Conservation (phyloP, 73 alveolate species). For the Stentor coeruleus region DNA sequence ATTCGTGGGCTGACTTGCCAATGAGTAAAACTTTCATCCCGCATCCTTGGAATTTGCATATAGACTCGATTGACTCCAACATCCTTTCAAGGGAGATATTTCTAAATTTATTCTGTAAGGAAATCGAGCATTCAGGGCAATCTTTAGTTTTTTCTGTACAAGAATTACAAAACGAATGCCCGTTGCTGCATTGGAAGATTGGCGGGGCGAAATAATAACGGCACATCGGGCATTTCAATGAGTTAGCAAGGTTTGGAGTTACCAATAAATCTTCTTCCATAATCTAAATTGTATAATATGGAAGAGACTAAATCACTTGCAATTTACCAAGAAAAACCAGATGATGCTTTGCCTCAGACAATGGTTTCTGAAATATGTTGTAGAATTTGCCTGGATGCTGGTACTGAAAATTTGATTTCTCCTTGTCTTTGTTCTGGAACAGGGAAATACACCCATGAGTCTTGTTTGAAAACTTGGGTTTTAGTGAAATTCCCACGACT, state of each 20-base stretch:
- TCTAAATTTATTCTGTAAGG: not conserved
- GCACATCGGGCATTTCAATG: slow-evolving; percentile 3
- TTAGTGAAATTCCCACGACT: slow-evolving; percentile 21
- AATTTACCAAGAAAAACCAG: too few relatives aligned
- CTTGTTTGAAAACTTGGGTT: slow-evolving; percentile 48
- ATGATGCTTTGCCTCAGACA: too few relatives aligned
- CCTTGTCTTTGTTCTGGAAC: slow-evolving; percentile 56
- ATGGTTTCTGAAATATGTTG: too few relatives aligned
- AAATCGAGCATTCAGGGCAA: not conserved
- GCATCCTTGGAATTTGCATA: slow-evolving; percentile 17
- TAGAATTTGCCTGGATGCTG: not conserved
- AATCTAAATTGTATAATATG: too few relatives aligned
- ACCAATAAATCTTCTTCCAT: not conserved
- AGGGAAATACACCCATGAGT: slow-evolving; percentile 35
- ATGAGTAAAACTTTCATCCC: not conserved
- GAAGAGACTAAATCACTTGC: too few relatives aligned
- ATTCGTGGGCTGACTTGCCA: not conserved
- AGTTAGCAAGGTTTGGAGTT: not conserved
- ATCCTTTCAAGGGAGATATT: not conserved
- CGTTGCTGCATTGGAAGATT: slow-evolving; percentile 20
- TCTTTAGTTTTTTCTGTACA: not conserved
- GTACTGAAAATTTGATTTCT: slow-evolving; percentile 14
- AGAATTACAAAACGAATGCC: slow-evolving; percentile 13
- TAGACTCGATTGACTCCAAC: not conserved
- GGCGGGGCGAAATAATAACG: not conserved